Evolutionary conservation across 78 protist genomes (phyloP), one percentile per base, ranked within the genome.

Genomic region (Capsaspora owczarzaki): DNA sequence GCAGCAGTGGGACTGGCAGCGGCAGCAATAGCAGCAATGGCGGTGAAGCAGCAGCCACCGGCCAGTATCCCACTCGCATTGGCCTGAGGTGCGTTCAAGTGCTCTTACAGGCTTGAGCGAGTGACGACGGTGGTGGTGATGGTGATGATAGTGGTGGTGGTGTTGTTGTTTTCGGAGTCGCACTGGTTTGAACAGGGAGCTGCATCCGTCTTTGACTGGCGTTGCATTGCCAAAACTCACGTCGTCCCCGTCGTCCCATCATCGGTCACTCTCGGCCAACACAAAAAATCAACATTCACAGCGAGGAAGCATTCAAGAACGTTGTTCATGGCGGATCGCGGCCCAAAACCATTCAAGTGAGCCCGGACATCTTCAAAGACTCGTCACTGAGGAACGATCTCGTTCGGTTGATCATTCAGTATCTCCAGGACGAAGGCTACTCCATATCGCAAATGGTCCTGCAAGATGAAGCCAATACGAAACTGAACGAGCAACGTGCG

Each of bases 401-500:
- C 53, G 44, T 91, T 35, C 84, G 86, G 29, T 47, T 86, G 76
- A 89, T 91, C 71, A 46, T 82, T 22, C 90, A 89, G 77, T 91
- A 86, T 60, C 79, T 88, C 19, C 86, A 89, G 61, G 85, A 86
- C 44, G 91, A 92, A 27, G 95, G 95, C 22, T 89, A 88, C 76
- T 33, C 74, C 10, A 75, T 82, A 25, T 68, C 93, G 22, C n/a
- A 71, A 27, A 38, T 87, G 53, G 74, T 86, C 0, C 78, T 91
- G 22, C 92, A 89, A 47, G 92, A 92, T 46, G 95, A 92, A 68
- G 91, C 95, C 23, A 82, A 88, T 35, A 86, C 86, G 23, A 70
- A 80, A 63, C 53, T 68, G 49, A 53, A 78, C 5, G 88, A 83
- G n/a, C 78, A 66, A 35, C 81, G 44, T 38, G 69, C 51, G 5